Evolutionary conservation across 805 yeast genomes (phyloP).

Genomic region (Candida namnaoensis): DNA sequence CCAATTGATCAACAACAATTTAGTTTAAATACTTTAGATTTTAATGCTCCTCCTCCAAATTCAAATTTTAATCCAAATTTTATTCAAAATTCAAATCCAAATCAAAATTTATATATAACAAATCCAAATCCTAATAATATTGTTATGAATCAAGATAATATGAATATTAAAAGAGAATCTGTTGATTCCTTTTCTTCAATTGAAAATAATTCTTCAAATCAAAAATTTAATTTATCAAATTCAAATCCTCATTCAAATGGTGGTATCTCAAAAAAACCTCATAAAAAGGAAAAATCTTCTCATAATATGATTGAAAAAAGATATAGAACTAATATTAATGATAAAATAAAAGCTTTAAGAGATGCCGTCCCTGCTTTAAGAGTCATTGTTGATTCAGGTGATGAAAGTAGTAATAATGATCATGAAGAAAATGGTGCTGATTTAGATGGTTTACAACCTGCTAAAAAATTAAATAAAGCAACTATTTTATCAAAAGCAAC

Average conservation of each 20-base stretch:
- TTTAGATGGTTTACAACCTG: conserved; percentile 70
- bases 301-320: conserved; percentile 69
- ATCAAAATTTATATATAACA: too few species aligned
- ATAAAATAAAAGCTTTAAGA: conserved; percentile 53
- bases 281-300: conserved; percentile 45
- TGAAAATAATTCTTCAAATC: not conserved
- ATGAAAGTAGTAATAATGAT: conserved; percentile 27
- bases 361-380: conserved; percentile 62
- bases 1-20: not conserved
- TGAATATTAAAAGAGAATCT: not conserved
- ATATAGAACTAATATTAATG: conserved; percentile 63
- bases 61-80: too few species aligned
- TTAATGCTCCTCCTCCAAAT: too few species aligned
- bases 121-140: too few species aligned
- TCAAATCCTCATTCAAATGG: conserved; percentile 14
- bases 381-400: conserved; percentile 31
- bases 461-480: conserved; percentile 70
- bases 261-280: conserved; percentile 22
- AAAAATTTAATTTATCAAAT: conserved; percentile 11
- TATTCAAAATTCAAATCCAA: too few species aligned
- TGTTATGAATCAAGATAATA: too few species aligned
- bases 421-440: conserved; percentile 50
- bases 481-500: conserved; percentile 68
- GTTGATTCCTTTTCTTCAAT: not conserved
- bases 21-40: too few species aligned